A percentile compares a stretch with the other conserved stretches of the same genome.
These are phyloP conservation scores for Seiridium cupressi DNA, from an alignment of 2,329 filamentous ascomycete genomes.

Conservation along the genomic window DNA sequence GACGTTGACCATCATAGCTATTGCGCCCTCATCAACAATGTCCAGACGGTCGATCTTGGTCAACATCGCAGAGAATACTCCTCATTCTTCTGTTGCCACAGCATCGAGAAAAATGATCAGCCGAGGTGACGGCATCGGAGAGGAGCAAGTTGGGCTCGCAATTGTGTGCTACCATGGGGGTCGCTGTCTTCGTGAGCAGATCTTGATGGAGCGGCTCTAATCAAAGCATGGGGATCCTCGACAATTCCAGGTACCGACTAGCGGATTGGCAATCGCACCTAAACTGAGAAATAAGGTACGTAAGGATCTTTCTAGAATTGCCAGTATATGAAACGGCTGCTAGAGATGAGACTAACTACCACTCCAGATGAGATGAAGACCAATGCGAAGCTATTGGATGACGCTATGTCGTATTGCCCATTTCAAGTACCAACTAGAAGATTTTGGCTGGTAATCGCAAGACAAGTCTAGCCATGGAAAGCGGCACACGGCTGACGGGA, in stretches of 20 bases:
- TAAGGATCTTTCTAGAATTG: background rate
- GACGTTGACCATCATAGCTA: background rate
- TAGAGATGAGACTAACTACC: slow-evolving; percentile 1
- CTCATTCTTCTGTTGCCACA: background rate
- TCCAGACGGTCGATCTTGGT: background rate
- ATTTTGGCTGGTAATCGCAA: too few relatives aligned
- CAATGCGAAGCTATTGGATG: background rate
- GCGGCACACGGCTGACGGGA: too few relatives aligned
- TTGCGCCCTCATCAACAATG: background rate
- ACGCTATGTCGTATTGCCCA: too few relatives aligned
- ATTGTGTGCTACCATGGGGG: background rate
- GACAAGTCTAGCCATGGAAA: too few relatives aligned
- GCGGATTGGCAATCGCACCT: background rate
- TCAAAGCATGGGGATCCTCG: background rate
- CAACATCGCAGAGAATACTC: background rate
- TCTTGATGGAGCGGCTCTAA: background rate
- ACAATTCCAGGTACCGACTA: background rate
- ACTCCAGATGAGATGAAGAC: background rate
- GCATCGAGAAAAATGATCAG: background rate
- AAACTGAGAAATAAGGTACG: background rate
- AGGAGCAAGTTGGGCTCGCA: background rate
- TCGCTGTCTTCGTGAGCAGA: background rate
- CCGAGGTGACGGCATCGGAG: background rate
- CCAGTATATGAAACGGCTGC: background rate
- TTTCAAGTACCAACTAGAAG: too few relatives aligned